Evolutionary conservation across 805 yeast species (phyloP).

Genomic region (Candida methanosorbosa): DNA sequence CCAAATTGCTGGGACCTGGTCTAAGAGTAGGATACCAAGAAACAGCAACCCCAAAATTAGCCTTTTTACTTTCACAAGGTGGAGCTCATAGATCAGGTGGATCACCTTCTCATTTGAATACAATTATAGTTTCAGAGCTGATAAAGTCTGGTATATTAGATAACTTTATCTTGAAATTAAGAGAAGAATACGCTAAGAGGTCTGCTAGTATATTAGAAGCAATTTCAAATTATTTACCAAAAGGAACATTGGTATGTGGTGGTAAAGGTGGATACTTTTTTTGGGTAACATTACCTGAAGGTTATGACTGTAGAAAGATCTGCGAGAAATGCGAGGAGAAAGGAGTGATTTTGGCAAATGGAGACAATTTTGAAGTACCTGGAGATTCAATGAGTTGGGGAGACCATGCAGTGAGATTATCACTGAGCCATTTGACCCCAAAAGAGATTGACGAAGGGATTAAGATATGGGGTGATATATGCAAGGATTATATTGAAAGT

Average conservation of each 20-base stretch:
- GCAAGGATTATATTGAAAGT: slow-evolving; percentile 7
- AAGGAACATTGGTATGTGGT: slow-evolving; percentile 44
- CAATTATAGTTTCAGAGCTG: slow-evolving; percentile 57
- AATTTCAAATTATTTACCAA: slow-evolving; percentile 41
- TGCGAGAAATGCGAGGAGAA: slow-evolving; percentile 28
- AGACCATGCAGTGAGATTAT: slow-evolving; percentile 38
- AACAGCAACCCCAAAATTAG: slow-evolving; percentile 46
- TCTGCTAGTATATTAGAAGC: slow-evolving; percentile 29
- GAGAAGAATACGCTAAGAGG: slow-evolving; percentile 37
- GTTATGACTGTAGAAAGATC: slow-evolving; percentile 23
- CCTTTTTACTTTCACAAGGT: slow-evolving; percentile 50
- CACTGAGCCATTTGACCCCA: slow-evolving; percentile 42
- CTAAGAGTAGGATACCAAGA: slow-evolving; percentile 82
- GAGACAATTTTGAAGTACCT: slow-evolving; percentile 63
- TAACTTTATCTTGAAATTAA: slow-evolving; percentile 34
- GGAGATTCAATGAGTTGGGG: slow-evolving; percentile 67
- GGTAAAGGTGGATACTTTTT: slow-evolving; percentile 82
- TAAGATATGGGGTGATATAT: slow-evolving; percentile 37
- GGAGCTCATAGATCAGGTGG: slow-evolving; percentile 85
- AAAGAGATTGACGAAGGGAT: slow-evolving; percentile 43
- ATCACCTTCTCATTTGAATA: slow-evolving; percentile 66
- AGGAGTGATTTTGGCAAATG: slow-evolving; percentile 63
- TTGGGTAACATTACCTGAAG: slow-evolving; percentile 58
- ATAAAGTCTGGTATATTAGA: slow-evolving; percentile 44
- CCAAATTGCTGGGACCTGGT: slow-evolving; percentile 79